Percentiles rank a stretch among this genome's conserved stretches.
These are phyloP conservation scores for Termitomyces sp. DNA, from an alignment of 768 basidiomycete species.

Conservation along the genomic window DNA sequence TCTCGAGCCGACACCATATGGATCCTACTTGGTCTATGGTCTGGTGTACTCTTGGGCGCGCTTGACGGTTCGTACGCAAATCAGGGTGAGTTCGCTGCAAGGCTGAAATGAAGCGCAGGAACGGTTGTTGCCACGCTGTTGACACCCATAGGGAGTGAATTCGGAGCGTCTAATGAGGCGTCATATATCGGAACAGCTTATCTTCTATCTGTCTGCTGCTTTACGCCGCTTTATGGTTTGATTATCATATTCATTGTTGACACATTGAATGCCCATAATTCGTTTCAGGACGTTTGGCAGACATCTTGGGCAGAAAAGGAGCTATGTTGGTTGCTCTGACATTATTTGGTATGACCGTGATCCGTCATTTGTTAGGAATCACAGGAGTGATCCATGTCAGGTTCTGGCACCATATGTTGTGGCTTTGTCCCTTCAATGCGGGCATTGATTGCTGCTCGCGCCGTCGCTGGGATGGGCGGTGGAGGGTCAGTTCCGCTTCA, in stretches of 20 bases:
- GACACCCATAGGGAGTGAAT: conserved; percentile 81
- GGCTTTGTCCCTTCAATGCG: conserved; percentile 87
- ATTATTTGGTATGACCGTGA: conserved; percentile 61
- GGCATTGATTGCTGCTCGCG: conserved; percentile 70
- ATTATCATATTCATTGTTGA: conserved; percentile 9
- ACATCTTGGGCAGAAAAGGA: conserved; percentile 79
- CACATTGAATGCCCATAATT: conserved; percentile 13
- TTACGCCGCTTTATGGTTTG: conserved; percentile 83
- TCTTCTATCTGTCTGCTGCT: conserved; percentile 83
- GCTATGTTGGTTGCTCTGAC: conserved; percentile 81
- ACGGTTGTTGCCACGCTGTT: conserved; percentile 85
- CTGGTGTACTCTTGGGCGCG: conserved; percentile 77
- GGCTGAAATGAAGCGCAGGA: conserved; percentile 33
- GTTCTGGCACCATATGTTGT: conserved; percentile 79
- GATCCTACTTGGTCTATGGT: conserved; percentile 78
- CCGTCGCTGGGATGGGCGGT: conserved; percentile 88
- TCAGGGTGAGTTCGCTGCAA: not conserved
- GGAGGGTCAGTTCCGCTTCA: conserved; percentile 60
- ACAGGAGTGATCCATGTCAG: conserved; percentile 28
- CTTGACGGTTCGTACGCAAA: conserved; percentile 59
- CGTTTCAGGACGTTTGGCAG: conserved; percentile 68
- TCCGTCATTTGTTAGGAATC: conserved; percentile 1
- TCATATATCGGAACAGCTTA: conserved; percentile 89
- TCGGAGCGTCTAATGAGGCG: conserved; percentile 71
- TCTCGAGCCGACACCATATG: conserved; percentile 53